Conservation (phyloP, 2,329 filamentous ascomycete species). For the Ascochyta lentis region DNA sequence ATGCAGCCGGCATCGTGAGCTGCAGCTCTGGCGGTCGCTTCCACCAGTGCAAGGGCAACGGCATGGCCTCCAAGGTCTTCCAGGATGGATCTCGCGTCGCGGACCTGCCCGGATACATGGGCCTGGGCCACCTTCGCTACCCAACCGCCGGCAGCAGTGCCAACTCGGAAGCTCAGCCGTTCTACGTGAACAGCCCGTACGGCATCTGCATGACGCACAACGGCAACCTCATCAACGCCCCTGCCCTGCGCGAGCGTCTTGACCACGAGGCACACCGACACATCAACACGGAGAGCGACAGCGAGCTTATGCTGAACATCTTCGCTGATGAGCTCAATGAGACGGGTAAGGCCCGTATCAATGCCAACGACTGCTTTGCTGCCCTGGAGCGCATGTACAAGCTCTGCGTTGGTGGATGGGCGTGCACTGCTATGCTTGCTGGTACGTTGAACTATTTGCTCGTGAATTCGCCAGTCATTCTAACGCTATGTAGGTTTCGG, state of each 20-base stretch:
- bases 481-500: slow-evolving; percentile 65
- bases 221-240: slow-evolving; percentile 84
- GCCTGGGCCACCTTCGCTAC: slow-evolving; percentile 84
- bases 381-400: slow-evolving; percentile 75
- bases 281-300: slow-evolving; percentile 90
- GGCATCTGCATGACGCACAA: slow-evolving; percentile 85
- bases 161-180: slow-evolving; percentile 88
- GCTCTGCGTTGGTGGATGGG: slow-evolving; percentile 76
- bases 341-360: slow-evolving; percentile 81
- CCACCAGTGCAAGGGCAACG: slow-evolving; percentile 89
- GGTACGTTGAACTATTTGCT: slow-evolving; percentile 50
- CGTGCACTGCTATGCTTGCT: slow-evolving; percentile 82
- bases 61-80: slow-evolving; percentile 86
- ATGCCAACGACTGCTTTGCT: slow-evolving; percentile 77
- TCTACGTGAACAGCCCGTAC: slow-evolving; percentile 87
- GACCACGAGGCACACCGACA: slow-evolving; percentile 82
- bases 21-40: slow-evolving; percentile 78
- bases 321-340: slow-evolving; percentile 83
- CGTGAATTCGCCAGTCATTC: not conserved
- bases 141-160: slow-evolving; percentile 85
- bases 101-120: slow-evolving; percentile 84
- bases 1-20: slow-evolving; percentile 84
- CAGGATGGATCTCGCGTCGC: slow-evolving; percentile 75
- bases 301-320: slow-evolving; percentile 86
- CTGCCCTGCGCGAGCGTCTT: slow-evolving; percentile 72